Conservation (phyloP, 2,329 filamentous ascomycete species). For the Penicillium sp. region DNA sequence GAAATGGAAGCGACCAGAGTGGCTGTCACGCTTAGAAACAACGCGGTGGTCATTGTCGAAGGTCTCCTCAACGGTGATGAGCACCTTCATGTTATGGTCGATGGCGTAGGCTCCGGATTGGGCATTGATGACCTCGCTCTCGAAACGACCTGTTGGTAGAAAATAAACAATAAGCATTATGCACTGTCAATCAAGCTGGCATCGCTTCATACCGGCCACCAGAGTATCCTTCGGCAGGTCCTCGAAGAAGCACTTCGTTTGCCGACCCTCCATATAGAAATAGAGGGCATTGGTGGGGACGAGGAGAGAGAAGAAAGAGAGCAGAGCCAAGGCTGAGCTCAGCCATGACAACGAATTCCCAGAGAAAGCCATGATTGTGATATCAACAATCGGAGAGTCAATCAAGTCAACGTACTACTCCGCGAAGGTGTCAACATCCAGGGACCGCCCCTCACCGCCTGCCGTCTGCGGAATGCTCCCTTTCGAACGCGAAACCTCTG, state of each 20-base stretch:
- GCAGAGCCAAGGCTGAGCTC: conserved; percentile 56
- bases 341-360: conserved; percentile 41
- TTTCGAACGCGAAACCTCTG: conserved; percentile 25
- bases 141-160: conserved; percentile 69
- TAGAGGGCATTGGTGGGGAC: conserved; percentile 78
- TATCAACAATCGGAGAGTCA: conserved; percentile 17
- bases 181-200: background rate
- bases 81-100: conserved; percentile 76
- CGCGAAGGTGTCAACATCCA: conserved; percentile 26
- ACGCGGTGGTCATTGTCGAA: conserved; percentile 99
- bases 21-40: conserved; percentile 77
- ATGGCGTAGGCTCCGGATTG: conserved; percentile 66
- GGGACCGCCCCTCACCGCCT: conserved; percentile 27
- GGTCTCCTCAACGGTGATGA: conserved; percentile 90
- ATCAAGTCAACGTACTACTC: conserved; percentile 9
- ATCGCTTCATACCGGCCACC: conserved; percentile 69
- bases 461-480: conserved; percentile 19
- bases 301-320: conserved; percentile 64
- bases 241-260: conserved; percentile 96
- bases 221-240: conserved; percentile 96
- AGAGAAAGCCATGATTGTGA: conserved; percentile 37
- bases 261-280: conserved; percentile 88
- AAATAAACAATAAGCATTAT: background rate
- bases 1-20: conserved; percentile 88
- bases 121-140: conserved; percentile 80